A percentile compares a stretch with the other conserved stretches of the same genome.
phyloP scores from a whole-genome alignment of 2,329 filamentous ascomycete species.

The Fusarium algeriense region DNA sequence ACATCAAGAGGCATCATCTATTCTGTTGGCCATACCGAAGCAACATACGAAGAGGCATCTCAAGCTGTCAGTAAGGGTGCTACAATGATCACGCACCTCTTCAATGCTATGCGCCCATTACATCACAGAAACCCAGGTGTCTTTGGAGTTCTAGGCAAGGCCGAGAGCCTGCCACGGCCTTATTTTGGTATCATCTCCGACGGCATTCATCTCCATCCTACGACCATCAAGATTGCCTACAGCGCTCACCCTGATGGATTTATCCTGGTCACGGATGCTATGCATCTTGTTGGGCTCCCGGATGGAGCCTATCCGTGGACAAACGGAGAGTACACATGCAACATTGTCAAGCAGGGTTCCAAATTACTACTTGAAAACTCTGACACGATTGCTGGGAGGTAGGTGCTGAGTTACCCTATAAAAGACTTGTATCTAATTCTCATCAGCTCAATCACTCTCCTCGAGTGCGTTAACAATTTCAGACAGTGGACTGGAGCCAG shows the following conservation, averaged over 20 bases:
- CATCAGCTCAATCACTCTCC: conserved; percentile 74
- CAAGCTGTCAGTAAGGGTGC: conserved; percentile 79
- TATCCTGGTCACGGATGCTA: conserved; percentile 92
- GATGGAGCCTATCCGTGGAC: conserved; percentile 90
- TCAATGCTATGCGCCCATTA: conserved; percentile 92
- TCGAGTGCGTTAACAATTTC: conserved; percentile 87
- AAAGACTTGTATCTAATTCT: conserved; percentile 5
- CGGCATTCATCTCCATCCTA: conserved; percentile 90
- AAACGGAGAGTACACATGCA: conserved; percentile 72
- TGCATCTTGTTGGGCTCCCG: conserved; percentile 85
- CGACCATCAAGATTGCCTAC: conserved; percentile 89
- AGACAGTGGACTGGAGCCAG: conserved; percentile 77
- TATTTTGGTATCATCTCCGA: conserved; percentile 93
- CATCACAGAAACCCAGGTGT: conserved; percentile 93
- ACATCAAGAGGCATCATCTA: conserved; percentile 75
- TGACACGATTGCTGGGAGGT: conserved; percentile 82
- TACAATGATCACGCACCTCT: conserved; percentile 91
- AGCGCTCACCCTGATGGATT: conserved; percentile 86
- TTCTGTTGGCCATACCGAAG: conserved; percentile 88
- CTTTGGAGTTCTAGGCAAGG: conserved; percentile 84
- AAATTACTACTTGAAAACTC: conserved; percentile 82
- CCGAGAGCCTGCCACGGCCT: conserved; percentile 70
- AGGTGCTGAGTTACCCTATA: conserved; percentile 49
- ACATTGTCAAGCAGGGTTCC: conserved; percentile 77
- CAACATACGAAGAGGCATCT: conserved; percentile 85